Conservation (phyloP, 1,284 basidiomycete genomes). For the Trichosporon ovoides region DNA sequence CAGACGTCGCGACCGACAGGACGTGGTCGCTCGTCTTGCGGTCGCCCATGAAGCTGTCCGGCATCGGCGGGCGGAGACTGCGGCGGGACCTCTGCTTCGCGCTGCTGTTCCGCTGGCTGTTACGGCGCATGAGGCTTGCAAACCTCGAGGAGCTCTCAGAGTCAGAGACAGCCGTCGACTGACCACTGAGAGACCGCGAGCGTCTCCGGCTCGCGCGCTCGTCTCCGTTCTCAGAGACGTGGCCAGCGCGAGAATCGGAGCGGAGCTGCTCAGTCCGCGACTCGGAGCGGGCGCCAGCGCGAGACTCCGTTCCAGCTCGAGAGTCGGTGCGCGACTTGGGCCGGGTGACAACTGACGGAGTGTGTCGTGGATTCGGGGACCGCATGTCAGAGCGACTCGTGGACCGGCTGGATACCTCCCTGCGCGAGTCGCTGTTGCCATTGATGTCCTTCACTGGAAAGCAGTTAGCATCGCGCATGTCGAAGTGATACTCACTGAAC, state of each 20-base stretch:
- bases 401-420: not conserved
- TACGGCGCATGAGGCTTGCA: conserved; percentile 4
- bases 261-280: conserved; percentile 5
- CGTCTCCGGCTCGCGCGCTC: conserved; percentile 6
- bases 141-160: conserved; percentile 4
- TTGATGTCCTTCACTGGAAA: not conserved
- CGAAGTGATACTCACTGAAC: not conserved
- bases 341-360: conserved; percentile 1
- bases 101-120: conserved; percentile 2
- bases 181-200: conserved; percentile 6
- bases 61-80: not conserved
- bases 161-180: not conserved
- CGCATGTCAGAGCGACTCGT: not conserved
- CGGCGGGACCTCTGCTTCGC: not conserved
- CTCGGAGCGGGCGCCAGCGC: not conserved
- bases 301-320: not conserved
- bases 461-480: not conserved
- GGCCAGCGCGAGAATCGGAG: not conserved
- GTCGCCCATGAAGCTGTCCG: not conserved
- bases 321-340: not conserved
- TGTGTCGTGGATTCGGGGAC: conserved; percentile 5
- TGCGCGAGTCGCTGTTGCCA: not conserved
- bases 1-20: not conserved
- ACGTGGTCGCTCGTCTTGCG: not conserved
- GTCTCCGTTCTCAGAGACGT: not conserved